These are phyloP conservation scores for Plantago elongata DNA, from an alignment of 257 asterid genomes.

Conservation along the genomic window DNA sequence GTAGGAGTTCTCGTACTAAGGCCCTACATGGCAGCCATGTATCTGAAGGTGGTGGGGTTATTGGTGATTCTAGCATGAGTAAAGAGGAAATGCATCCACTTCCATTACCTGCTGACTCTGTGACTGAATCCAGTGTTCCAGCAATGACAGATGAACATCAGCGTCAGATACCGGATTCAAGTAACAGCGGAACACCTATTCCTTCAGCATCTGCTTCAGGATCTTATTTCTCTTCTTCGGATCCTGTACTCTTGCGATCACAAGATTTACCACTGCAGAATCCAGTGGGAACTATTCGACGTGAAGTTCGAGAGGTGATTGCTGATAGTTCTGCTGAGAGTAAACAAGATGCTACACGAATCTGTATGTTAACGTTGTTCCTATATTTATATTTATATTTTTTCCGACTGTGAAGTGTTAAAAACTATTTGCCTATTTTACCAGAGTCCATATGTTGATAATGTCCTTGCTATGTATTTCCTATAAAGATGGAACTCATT, in stretches of 20 bases:
- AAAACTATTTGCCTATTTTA: constrained; percentile 20
- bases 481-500: too few species aligned
- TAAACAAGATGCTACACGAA: constrained; percentile 25
- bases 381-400: too few species aligned
- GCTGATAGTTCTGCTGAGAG: constrained; percentile 33
- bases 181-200: constrained; percentile 23
- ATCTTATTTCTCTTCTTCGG: constrained; percentile 40
- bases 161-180: constrained; percentile 27
- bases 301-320: constrained; percentile 34
- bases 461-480: too few species aligned
- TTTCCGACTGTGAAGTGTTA: constrained; percentile 9
- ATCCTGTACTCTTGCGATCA: constrained; percentile 38
- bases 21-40: constrained; percentile 27
- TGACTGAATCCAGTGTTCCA: constrained; percentile 15
- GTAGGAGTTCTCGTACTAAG: constrained; percentile 31
- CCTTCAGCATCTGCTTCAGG: constrained; percentile 39
- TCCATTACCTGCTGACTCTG: constrained; percentile 18
- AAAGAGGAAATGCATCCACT: constrained; percentile 34
- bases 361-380: too few species aligned
- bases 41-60: constrained; percentile 25
- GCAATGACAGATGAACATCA: constrained; percentile 27
- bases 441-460: too few species aligned
- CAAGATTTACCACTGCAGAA: constrained; percentile 36
- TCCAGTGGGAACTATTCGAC: constrained; percentile 32
- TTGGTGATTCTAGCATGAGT: constrained; percentile 21